Conservation (phyloP, 352 stramenopile species). For the Pseudoperonospora humuli region DNA sequence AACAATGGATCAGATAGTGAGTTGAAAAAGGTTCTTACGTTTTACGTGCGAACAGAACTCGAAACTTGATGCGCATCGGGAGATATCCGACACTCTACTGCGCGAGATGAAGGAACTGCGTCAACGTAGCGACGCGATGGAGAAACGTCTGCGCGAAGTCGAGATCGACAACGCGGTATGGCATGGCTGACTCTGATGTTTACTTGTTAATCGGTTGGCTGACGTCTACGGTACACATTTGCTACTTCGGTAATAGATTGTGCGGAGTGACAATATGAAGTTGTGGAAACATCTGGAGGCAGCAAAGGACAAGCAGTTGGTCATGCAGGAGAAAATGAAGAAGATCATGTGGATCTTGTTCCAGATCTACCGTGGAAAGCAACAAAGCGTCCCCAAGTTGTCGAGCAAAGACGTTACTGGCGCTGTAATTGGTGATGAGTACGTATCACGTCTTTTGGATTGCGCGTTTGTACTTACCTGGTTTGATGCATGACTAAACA, state of each 20-base stretch:
- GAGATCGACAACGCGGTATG: constrained; percentile 81
- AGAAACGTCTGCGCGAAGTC: constrained; percentile 77
- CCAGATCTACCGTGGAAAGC: constrained; percentile 84
- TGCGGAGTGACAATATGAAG: constrained; percentile 84
- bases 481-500: constrained; percentile 19
- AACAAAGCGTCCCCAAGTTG: constrained; percentile 65
- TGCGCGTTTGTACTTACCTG: neutral
- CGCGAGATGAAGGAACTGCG: constrained; percentile 82
- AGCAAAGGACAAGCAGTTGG: constrained; percentile 81
- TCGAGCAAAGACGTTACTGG: constrained; percentile 42
- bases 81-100: constrained; percentile 72
- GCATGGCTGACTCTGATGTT: neutral
- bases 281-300: constrained; percentile 82
- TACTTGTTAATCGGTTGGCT: neutral
- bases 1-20: neutral
- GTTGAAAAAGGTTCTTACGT: neutral
- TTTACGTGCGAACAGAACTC: constrained; percentile 37
- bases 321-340: constrained; percentile 89
- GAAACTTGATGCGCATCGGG: constrained; percentile 54
- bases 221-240: neutral
- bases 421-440: constrained; percentile 75
- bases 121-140: constrained; percentile 79
- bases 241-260: constrained; percentile 36
- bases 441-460: constrained; percentile 23
- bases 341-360: constrained; percentile 90